Evolutionary conservation across 495 filamentous ascomycete genomes (phyloP), one percentile per base, ranked within the genome.

Genomic region (Penicillium egyptiacum): DNA sequence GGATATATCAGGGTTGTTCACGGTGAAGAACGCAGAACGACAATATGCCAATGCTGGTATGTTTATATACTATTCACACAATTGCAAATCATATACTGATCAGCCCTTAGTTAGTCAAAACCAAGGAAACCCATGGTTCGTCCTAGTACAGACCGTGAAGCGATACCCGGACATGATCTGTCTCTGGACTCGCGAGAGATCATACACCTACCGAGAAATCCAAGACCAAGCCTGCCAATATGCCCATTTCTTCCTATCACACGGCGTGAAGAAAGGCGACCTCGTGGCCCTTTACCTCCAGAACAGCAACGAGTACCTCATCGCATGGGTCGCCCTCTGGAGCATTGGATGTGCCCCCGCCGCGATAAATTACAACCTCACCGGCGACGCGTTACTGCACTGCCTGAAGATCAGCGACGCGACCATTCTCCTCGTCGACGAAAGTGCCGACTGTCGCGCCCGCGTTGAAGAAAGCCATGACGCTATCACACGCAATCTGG

Each of bases 291-390:
- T 92, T 54, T 90, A 86, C 69, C 76, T 91, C 64, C 78, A 77
- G 54, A 93, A 91, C 63, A 78, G 80, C 8, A 79, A 82, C 1
- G 85, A 90, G 63, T 90, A 90, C 65, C 64, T 90, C 30, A 80
- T 88, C 51, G 78, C 77, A 0, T 84, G 84, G 80, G 60, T 89
- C 42, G 87, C 77, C 0, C 66, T 83, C 1, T 82, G 81, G 79
- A 79, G 79, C 14, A 81, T 89, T 58, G 88, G 87, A 1, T 82
- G 81, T 33, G 86, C 83, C 5, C 86, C 87, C 0, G 85, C 87
- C 0, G 77, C 86, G 58, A 87, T 92, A 66, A 93, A 93, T 66
- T 84, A 88, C 59, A 84, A 90, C 62, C 76, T 92, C 1, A 70
- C 78, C 23, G 83, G 82, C 0, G 83, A 88, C 48, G 85, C 85